These are phyloP conservation scores for Chimonanthus praecox DNA, from an alignment of 164 flowering plant species.

Conservation along the genomic window DNA sequence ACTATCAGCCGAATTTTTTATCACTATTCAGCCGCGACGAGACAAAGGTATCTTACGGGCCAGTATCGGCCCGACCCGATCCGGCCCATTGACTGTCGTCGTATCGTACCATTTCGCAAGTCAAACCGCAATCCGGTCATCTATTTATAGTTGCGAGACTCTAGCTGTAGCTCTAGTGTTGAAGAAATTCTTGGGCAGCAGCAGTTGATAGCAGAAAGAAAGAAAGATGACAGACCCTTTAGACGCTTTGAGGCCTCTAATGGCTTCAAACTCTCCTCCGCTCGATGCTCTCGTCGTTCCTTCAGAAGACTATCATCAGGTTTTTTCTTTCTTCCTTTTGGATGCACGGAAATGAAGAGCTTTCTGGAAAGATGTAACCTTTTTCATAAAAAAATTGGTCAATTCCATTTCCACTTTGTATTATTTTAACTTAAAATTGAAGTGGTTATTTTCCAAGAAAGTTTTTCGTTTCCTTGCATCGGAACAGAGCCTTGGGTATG, in stretches of 20 bases:
- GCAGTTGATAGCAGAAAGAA: background rate
- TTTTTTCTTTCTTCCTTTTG: constrained; percentile 5
- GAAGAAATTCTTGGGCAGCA: background rate
- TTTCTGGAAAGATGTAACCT: background rate
- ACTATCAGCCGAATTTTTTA: too few relatives aligned
- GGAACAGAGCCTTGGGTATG: too few relatives aligned
- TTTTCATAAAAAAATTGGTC: background rate
- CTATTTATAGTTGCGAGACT: background rate
- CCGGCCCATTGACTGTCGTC: background rate
- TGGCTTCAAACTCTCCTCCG: constrained; percentile 87
- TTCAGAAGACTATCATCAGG: constrained; percentile 98
- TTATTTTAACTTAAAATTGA: too few relatives aligned
- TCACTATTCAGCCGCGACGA: too few relatives aligned
- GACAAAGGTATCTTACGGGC: too few relatives aligned
- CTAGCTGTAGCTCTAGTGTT: background rate
- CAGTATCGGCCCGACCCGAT: too few relatives aligned
- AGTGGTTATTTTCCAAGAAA: too few relatives aligned
- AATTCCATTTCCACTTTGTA: too few relatives aligned
- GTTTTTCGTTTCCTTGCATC: too few relatives aligned
- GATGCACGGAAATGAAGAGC: background rate
- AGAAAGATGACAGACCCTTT: constrained; percentile 54
- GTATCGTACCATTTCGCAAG: background rate
- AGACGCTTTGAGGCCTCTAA: constrained; percentile 61
- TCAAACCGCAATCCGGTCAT: background rate
- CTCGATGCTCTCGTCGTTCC: constrained; percentile 81